Evolutionary conservation across 176 grass and related monocot genomes (phyloP).

Genomic region (Pontederia crassipes): DNA sequence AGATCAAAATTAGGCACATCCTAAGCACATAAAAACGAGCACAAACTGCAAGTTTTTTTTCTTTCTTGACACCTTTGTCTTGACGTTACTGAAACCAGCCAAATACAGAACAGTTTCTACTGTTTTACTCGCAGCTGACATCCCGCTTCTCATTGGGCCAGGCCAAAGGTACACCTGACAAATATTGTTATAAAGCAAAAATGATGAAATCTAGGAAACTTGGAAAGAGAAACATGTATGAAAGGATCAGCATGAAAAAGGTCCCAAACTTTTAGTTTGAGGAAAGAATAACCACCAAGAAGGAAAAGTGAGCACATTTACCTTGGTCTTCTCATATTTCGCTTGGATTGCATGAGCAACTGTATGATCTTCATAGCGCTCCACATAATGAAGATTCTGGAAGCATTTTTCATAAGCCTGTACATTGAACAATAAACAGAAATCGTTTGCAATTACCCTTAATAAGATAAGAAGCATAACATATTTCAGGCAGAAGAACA

Average conservation of each 20-base stretch:
- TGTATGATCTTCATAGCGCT: conserved; percentile 87
- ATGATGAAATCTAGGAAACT: not conserved
- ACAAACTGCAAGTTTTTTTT: not conserved
- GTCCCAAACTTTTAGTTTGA: not conserved
- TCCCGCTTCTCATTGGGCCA: conserved; percentile 58
- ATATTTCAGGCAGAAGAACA: no score
- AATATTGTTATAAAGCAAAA: not conserved
- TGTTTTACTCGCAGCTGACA: conserved; percentile 50
- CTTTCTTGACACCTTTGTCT: conserved; percentile 49
- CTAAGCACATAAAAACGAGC: not conserved
- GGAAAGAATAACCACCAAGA: conserved; percentile 11
- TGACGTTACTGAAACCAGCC: conserved; percentile 84
- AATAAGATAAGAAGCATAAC: conserved; percentile 10
- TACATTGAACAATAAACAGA: not conserved
- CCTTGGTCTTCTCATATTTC: conserved; percentile 98
- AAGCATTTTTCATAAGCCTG: conserved; percentile 99
- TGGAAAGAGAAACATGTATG: not conserved
- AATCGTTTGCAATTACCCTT: no score
- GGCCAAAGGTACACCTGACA: conserved; percentile 89
- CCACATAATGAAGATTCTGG: conserved; percentile 94
- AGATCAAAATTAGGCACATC: not conserved
- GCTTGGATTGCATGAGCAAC: conserved; percentile 87
- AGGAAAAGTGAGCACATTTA: conserved; percentile 7
- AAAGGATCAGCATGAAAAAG: not conserved
- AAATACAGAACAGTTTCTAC: conserved; percentile 76